phyloP scores from a whole-genome alignment of 1,139 yeast species.

The Taphrina deformans region DNA sequence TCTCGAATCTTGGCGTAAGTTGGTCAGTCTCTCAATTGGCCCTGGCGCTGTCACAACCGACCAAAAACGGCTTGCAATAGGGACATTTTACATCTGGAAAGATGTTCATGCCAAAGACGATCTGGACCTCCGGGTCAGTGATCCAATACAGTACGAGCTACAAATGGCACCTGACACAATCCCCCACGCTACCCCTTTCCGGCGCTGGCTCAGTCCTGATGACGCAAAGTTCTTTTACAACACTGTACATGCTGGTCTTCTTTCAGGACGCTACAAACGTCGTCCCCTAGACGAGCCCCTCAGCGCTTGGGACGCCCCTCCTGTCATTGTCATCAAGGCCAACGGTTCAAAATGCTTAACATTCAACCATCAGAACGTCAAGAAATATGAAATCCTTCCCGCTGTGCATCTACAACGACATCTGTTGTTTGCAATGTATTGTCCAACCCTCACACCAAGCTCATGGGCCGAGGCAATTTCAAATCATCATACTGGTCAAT shows the following conservation, averaged over 20 bases:
- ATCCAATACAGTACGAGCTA: background rate
- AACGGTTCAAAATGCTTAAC: background rate
- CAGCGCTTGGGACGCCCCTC: background rate
- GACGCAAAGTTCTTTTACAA: background rate
- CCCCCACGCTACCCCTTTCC: background rate
- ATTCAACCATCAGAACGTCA: background rate
- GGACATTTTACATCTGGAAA: background rate
- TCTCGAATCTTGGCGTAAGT: background rate
- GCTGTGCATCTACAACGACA: background rate
- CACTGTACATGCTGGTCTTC: background rate
- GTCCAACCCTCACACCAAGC: background rate
- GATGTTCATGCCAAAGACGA: background rate
- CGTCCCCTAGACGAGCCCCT: background rate
- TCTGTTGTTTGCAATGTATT: background rate
- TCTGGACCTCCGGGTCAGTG: background rate
- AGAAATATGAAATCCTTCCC: background rate
- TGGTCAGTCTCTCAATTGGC: background rate
- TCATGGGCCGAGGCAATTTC: background rate
- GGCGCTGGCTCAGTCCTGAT: background rate
- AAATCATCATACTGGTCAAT: background rate
- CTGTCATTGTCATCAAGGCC: background rate
- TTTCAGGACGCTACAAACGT: background rate
- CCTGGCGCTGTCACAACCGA: background rate
- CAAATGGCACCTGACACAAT: background rate
- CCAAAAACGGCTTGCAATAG: background rate